These are phyloP conservation scores for Flagelloscypha sp. DNA, from an alignment of 768 basidiomycete genomes.

Conservation along the genomic window DNA sequence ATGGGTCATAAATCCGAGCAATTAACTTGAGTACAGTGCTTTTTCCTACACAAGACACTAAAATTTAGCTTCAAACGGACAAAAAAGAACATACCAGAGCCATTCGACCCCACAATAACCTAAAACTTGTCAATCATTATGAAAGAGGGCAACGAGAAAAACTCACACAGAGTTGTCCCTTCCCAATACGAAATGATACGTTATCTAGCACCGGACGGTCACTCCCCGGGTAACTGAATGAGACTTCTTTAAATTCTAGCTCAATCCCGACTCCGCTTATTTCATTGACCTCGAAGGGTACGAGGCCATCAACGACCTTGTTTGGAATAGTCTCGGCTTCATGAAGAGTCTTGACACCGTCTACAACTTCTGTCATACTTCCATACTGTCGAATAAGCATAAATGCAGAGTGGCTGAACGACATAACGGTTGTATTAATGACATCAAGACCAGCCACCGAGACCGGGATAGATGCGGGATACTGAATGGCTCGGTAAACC, in stretches of 20 bases:
- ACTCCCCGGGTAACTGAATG: slow-evolving; percentile 37
- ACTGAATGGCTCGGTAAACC: slow-evolving; percentile 27
- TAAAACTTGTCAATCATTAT: too few species aligned
- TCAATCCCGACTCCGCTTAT: too few species aligned
- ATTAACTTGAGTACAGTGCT: slow-evolving; percentile 44
- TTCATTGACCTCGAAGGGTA: slow-evolving; percentile 29
- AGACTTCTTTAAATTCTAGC: slow-evolving; percentile 44
- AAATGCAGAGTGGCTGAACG: slow-evolving; percentile 26
- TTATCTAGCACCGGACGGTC: slow-evolving; percentile 29
- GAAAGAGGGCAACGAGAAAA: too few species aligned
- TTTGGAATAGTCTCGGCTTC: slow-evolving; percentile 32
- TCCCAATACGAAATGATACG: slow-evolving; percentile 36
- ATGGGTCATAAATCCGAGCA: slow-evolving; percentile 37
- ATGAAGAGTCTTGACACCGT: slow-evolving; percentile 32
- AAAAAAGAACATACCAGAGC: slow-evolving; percentile 31
- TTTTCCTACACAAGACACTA: slow-evolving; percentile 22
- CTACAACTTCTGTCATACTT: slow-evolving; percentile 28
- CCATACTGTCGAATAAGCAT: slow-evolving; percentile 28
- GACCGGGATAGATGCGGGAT: slow-evolving; percentile 28
- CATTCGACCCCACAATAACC: slow-evolving; percentile 44
- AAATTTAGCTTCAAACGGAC: neutral
- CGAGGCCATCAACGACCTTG: slow-evolving; percentile 27
- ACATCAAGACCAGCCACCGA: slow-evolving; percentile 31
- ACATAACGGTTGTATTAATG: slow-evolving; percentile 20
- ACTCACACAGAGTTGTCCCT: slow-evolving; percentile 41